phyloP scores from a whole-genome alignment of 352 stramenopile species.

The Detonula confervacea region DNA sequence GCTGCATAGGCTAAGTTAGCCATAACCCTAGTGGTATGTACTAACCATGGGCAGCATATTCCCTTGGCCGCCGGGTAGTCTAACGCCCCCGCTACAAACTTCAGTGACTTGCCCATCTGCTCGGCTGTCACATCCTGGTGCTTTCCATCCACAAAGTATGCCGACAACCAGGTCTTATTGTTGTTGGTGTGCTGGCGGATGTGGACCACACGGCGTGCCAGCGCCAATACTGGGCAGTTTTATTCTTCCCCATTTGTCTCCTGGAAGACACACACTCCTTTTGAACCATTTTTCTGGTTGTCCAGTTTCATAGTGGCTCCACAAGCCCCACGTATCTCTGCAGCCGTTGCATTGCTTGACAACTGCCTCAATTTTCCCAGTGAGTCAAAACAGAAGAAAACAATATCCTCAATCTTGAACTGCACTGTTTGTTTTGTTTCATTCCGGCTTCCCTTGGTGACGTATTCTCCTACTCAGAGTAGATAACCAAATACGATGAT shows the following conservation, averaged over 20 bases:
- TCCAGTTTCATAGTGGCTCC: conserved; percentile 17
- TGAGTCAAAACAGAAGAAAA: conserved; percentile 12
- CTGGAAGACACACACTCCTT: conserved; percentile 16
- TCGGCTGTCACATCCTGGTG: neutral
- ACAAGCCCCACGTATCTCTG: neutral
- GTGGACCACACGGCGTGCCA: no score
- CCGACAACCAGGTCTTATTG: neutral
- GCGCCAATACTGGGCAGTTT: conserved; percentile 10
- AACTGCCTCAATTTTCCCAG: neutral
- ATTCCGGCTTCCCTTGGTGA: conserved; percentile 3
- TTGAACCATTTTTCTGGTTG: conserved; percentile 42
- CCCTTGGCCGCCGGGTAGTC: no score
- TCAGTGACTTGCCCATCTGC: neutral
- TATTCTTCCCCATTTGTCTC: conserved; percentile 3
- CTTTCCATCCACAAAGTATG: neutral
- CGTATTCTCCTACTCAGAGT: conserved; percentile 41
- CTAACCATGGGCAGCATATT: no score
- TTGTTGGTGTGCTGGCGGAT: no score
- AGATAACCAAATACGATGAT: conserved; percentile 52
- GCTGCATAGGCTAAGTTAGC: no score
- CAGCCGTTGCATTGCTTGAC: neutral
- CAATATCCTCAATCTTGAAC: conserved; percentile 23
- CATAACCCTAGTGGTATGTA: no score
- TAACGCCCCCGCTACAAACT: neutral
- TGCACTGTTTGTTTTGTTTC: conserved; percentile 22